Conservation (phyloP, 2,329 filamentous ascomycete genomes). For the Arthrinium phaeospermum region DNA sequence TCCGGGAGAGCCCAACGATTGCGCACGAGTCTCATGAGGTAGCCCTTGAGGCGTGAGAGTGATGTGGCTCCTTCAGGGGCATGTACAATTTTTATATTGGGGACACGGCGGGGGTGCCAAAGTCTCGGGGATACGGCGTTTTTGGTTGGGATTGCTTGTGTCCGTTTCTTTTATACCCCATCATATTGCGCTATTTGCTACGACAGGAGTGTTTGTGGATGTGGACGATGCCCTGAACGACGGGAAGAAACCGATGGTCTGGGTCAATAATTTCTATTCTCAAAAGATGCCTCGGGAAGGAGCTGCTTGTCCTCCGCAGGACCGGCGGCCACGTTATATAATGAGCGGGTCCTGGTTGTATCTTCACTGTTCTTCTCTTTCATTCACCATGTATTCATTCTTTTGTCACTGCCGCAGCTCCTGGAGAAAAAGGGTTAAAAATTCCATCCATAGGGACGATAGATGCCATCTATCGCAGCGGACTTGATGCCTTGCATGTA, state of each 20-base stretch:
- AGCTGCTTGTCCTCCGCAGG: background rate
- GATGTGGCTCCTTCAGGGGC: background rate
- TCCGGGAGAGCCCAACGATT: slow-evolving; percentile 43
- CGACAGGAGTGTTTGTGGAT: slow-evolving; percentile 34
- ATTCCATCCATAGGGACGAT: background rate
- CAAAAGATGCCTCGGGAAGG: slow-evolving; percentile 26
- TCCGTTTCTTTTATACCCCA: slow-evolving; percentile 47
- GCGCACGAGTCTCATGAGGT: slow-evolving; percentile 33
- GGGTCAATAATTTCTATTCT: slow-evolving; percentile 30
- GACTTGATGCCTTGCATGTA: slow-evolving; percentile 8
- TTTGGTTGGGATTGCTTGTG: slow-evolving; percentile 38
- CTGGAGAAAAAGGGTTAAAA: background rate
- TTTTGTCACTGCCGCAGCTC: background rate
- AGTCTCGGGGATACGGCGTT: slow-evolving; percentile 31
- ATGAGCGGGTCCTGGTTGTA: slow-evolving; percentile 8
- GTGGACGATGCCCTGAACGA: slow-evolving; percentile 39
- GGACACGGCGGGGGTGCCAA: slow-evolving; percentile 1
- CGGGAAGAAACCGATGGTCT: slow-evolving; percentile 30
- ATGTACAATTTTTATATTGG: slow-evolving; percentile 9
- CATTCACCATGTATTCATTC: background rate
- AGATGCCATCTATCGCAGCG: background rate
- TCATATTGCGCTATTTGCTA: slow-evolving; percentile 44
- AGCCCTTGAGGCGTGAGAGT: slow-evolving; percentile 34
- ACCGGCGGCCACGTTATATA: slow-evolving; percentile 16
- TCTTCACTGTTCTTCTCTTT: background rate